Percentiles rank a stretch among this genome's conserved stretches.
Evolutionary conservation across 352 stramenopile genomes (phyloP).

Genomic region (Globisporangium megalacanthum): DNA sequence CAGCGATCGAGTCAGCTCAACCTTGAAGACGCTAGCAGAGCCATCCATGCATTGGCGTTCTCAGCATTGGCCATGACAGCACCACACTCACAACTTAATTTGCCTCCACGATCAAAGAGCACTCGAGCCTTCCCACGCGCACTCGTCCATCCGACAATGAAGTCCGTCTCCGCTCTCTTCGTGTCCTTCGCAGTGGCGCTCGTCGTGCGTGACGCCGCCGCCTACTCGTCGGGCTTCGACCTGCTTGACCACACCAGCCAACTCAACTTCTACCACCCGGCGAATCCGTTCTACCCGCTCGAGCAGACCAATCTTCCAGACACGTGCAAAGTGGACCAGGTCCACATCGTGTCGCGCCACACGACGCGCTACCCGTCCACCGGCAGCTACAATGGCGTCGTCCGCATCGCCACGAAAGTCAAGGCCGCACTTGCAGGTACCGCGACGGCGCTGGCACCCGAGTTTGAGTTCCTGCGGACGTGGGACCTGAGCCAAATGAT

Average conservation of each 20-base stretch:
- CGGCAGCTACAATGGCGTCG: slow-evolving; percentile 40
- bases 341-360: slow-evolving; percentile 43
- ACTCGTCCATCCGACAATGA: slow-evolving; percentile 16
- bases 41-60: no score
- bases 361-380: slow-evolving; percentile 50
- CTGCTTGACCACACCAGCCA: slow-evolving; percentile 54
- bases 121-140: background rate
- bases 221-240: slow-evolving; percentile 41
- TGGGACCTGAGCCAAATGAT: slow-evolving; percentile 41
- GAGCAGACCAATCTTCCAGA: slow-evolving; percentile 35
- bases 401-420: slow-evolving; percentile 26
- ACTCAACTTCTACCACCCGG: slow-evolving; percentile 54
- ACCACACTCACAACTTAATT: slow-evolving; percentile 1
- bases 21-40: no score
- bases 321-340: slow-evolving; percentile 40
- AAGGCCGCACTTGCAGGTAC: slow-evolving; percentile 20
- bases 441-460: slow-evolving; percentile 18
- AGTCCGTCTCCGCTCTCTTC: slow-evolving; percentile 22
- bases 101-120: background rate
- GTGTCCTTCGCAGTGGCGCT: slow-evolving; percentile 1
- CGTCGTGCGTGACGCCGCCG: slow-evolving; percentile 9
- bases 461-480: slow-evolving; percentile 37
- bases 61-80: no score
- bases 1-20: no score
- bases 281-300: slow-evolving; percentile 27